These are phyloP conservation scores for Annulohypoxylon nitens DNA, from an alignment of 495 filamentous ascomycete species.

Conservation along the genomic window DNA sequence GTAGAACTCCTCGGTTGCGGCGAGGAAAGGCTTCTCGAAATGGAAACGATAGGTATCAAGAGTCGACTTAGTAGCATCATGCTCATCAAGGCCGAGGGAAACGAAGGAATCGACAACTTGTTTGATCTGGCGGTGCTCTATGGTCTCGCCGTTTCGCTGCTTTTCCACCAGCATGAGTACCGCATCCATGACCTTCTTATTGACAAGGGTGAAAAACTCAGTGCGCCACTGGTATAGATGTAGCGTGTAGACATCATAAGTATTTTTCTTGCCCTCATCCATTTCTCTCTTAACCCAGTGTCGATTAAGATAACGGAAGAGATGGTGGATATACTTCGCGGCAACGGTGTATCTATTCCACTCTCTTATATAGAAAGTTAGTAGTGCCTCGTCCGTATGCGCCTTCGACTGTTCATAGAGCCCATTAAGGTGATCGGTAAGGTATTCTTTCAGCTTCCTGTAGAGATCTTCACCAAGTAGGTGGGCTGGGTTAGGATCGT, in stretches of 20 bases:
- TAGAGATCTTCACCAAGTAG: conserved; percentile 97
- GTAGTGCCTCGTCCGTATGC: conserved; percentile 89
- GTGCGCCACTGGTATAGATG: conserved; percentile 95
- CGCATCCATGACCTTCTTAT: conserved; percentile 91
- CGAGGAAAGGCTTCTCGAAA: conserved; percentile 93
- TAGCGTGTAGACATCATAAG: conserved; percentile 97
- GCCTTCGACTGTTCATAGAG: conserved; percentile 76
- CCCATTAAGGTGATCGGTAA: conserved; percentile 77
- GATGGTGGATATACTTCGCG: conserved; percentile 95
- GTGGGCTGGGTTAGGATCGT: conserved; percentile 78
- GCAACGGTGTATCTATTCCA: conserved; percentile 96
- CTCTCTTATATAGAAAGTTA: conserved; percentile 96
- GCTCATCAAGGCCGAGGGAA: conserved; percentile 92
- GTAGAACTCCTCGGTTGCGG: conserved; percentile 87
- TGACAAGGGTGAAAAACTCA: conserved; percentile 86
- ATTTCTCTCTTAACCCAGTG: conserved; percentile 99
- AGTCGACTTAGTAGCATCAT: conserved; percentile 91
- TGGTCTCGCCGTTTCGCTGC: conserved; percentile 97
- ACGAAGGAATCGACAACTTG: conserved; percentile 97
- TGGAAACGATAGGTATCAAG: conserved; percentile 92
- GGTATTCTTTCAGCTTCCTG: conserved; percentile 85
- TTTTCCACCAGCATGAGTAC: conserved; percentile 97
- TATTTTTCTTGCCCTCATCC: conserved; percentile 98
- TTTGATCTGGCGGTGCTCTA: conserved; percentile 97
- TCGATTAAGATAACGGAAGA: conserved; percentile 96